A percentile compares a stretch with the other conserved stretches of the same genome.
Conservation (phyloP, 371 early-diverging fungal genomes). For the Mucor velutinosus region DNA sequence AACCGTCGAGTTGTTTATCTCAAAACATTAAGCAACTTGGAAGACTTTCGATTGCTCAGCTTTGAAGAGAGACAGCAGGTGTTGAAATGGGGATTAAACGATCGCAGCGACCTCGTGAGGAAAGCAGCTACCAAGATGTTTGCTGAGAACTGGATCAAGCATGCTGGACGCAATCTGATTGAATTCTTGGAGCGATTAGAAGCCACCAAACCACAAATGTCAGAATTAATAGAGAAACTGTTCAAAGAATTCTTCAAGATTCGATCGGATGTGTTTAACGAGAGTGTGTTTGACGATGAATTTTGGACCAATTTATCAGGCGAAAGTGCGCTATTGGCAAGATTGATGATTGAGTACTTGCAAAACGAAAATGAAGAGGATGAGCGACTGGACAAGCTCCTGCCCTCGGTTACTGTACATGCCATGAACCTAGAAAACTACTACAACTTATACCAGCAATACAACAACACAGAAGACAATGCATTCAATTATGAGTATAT, state of each 20-base stretch:
- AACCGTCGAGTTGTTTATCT: conserved; percentile 68
- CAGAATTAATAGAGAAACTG: conserved; percentile 70
- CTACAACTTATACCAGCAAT: conserved; percentile 50
- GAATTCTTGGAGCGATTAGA: conserved; percentile 85
- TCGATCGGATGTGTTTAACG: conserved; percentile 67
- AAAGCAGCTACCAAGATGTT: conserved; percentile 77
- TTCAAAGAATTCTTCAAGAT: conserved; percentile 68
- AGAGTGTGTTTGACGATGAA: conserved; percentile 60
- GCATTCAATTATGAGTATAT: conserved; percentile 64
- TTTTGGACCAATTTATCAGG: conserved; percentile 80
- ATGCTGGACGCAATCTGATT: conserved; percentile 73
- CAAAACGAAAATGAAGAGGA: conserved; percentile 52
- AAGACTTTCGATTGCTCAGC: conserved; percentile 68
- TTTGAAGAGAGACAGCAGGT: conserved; percentile 73
- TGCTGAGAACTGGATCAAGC: conserved; percentile 75
- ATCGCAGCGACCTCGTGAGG: conserved; percentile 74
- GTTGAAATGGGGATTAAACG: conserved; percentile 75
- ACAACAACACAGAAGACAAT: background rate
- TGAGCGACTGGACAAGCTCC: conserved; percentile 65
- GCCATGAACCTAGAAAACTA: conserved; percentile 73
- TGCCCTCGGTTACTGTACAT: conserved; percentile 76
- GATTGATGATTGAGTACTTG: conserved; percentile 60
- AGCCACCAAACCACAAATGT: conserved; percentile 71
- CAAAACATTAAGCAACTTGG: conserved; percentile 70
- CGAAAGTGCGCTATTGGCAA: conserved; percentile 78